Base-by-base conservation (phyloP, 805 yeast species). In the Kockiozyma suomiensis region DNA sequence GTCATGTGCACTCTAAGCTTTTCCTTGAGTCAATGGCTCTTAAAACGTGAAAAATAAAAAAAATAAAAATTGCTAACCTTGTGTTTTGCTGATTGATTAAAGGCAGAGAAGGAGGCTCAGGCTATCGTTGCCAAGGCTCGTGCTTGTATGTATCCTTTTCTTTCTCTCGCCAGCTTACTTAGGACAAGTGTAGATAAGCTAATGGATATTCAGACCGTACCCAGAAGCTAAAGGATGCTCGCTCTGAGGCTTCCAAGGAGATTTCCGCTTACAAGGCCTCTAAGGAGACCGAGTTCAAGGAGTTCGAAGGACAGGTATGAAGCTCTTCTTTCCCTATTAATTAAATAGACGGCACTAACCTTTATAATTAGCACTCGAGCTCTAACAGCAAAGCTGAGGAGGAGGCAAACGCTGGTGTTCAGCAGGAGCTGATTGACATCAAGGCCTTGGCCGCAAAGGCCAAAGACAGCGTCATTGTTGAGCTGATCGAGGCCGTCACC, bases 91-190 rank as follows among this genome's bases (percentile, higher is more conserved):
- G n/a, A n/a, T 40, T 38, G 2, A 1, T 37, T 58, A 61, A 72
- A 88, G 81, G 96, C 98, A 64, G 99, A 94, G 79, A 90, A 88
- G 77, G 93, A 90, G 70, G 98, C 99, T n/a, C 97, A 96, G 69
- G 92, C 86, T 69, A 88, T 92, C 66, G 98, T 94, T 63, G 82
- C 92, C 70, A 87, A 88, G 73, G 97, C 99, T 25, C 89, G 98
- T 81, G 82, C 86, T 69, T 90, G 86, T 81, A 81, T 73, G 83
- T 82, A 35, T 47, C 25, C 56, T 13, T 50, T 19, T 23, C 21
- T 15, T 13, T 21, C 33, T n/a, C n/a, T n/a, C n/a, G n/a, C n/a
- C n/a, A n/a, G n/a, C n/a, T n/a, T n/a, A n/a, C 28, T 15, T 21
- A 3, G 21, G 13, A 2, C 30, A 13, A n/a, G 21, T 13, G 15